These are phyloP conservation scores for Flaveria robusta DNA, from an alignment of 129 eudicot species.

Conservation along the genomic window DNA sequence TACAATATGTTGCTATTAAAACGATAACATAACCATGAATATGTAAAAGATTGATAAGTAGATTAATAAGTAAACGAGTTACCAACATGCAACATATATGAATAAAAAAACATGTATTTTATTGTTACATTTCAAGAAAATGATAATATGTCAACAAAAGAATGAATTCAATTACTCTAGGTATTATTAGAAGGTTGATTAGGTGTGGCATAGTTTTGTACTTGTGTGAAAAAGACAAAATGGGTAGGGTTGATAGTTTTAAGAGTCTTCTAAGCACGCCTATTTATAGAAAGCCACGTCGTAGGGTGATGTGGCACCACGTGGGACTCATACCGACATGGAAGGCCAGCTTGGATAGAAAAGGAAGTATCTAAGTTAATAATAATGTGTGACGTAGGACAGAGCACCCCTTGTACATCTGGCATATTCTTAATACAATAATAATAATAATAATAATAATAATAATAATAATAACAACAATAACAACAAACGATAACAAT, in stretches of 20 bases:
- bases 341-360: constrained; percentile 35
- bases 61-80: too few relatives aligned
- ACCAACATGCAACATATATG: too few relatives aligned
- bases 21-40: too few relatives aligned
- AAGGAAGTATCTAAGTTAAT: not conserved
- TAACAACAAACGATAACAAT: too few relatives aligned
- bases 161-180: not conserved
- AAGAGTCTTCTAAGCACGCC: constrained; percentile 15
- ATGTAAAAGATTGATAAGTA: too few relatives aligned
- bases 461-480: too few relatives aligned
- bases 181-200: constrained; percentile 21
- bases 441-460: too few relatives aligned
- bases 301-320: constrained; percentile 30
- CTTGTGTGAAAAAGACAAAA: constrained; percentile 22
- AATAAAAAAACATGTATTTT: not conserved
- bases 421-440: constrained; percentile 5
- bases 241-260: constrained; percentile 9
- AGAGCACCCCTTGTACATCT: constrained; percentile 20
- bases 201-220: constrained; percentile 25
- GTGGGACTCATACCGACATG: constrained; percentile 43
- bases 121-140: not conserved
- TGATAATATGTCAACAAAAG: not conserved
- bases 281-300: constrained; percentile 34
- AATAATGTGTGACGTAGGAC: constrained; percentile 26
- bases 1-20: too few relatives aligned